phyloP scores from a whole-genome alignment of 2,329 filamentous ascomycete species.

The Graphium sp. region DNA sequence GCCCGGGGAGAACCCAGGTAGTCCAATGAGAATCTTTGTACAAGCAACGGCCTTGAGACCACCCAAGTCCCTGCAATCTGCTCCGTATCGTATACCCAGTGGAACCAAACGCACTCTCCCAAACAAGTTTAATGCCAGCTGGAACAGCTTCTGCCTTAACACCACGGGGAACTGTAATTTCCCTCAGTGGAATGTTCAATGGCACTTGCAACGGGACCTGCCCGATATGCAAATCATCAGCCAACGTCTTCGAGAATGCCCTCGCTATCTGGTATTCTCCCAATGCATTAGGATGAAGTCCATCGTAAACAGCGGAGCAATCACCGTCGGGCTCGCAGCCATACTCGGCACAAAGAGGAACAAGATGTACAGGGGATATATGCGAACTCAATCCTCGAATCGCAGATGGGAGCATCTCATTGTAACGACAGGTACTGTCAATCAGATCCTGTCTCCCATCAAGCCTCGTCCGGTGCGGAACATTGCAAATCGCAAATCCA shows the following conservation, averaged over 20 bases:
- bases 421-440: conserved; percentile 10
- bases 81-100: conserved; percentile 7
- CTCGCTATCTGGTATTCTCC: conserved; percentile 23
- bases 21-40: conserved; percentile 2
- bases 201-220: conserved; percentile 10
- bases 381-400: conserved; percentile 10
- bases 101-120: conserved; percentile 10
- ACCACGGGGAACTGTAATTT: conserved; percentile 6
- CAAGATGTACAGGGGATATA: conserved; percentile 14
- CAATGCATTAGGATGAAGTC: conserved; percentile 20
- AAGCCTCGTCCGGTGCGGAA: conserved; percentile 11
- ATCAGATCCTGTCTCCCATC: conserved; percentile 10
- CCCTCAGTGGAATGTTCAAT: conserved; percentile 6
- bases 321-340: conserved; percentile 6
- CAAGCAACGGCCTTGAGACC: background rate
- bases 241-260: conserved; percentile 17
- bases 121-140: conserved; percentile 8
- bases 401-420: conserved; percentile 9
- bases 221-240: conserved; percentile 10
- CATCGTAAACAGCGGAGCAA: conserved; percentile 18
- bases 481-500: conserved; percentile 13
- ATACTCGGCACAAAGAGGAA: conserved; percentile 15
- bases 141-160: conserved; percentile 5
- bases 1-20: conserved; percentile 3
- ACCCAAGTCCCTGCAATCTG: conserved; percentile 1